A percentile compares a stretch with the other conserved stretches of the same genome.
Evolutionary conservation across 257 asterid genomes (phyloP).

Genomic region (Fraxinus excelsior): DNA sequence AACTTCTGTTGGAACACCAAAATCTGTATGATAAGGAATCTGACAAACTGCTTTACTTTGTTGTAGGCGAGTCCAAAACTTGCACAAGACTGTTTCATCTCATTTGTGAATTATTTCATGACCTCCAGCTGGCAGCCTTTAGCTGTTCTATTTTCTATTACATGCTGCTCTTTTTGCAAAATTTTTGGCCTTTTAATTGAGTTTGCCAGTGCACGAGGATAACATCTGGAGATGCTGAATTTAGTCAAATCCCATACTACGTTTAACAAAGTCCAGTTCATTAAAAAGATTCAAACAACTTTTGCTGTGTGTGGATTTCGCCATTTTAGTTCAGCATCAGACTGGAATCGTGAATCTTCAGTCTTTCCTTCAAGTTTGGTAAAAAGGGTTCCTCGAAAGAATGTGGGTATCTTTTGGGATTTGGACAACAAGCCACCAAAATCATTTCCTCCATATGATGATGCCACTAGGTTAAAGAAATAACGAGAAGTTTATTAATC

Average conservation of each 20-base stretch:
- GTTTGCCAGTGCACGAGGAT: slow-evolving; percentile 4
- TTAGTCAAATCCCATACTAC: slow-evolving; percentile 23
- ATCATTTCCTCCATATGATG: slow-evolving; percentile 71
- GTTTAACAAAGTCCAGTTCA: slow-evolving; percentile 16
- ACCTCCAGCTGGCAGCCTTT: background rate
- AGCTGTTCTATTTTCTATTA: background rate
- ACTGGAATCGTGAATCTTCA: slow-evolving; percentile 29
- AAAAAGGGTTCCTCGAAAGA: slow-evolving; percentile 35
- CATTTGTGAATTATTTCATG: background rate
- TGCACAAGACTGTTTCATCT: slow-evolving; percentile 8
- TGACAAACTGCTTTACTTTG: background rate
- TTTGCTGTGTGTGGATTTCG: slow-evolving; percentile 24
- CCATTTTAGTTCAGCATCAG: slow-evolving; percentile 34
- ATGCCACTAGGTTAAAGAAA: slow-evolving; percentile 62
- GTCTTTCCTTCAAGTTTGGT: slow-evolving; percentile 26
- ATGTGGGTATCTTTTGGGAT: slow-evolving; percentile 88
- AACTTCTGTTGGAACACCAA: background rate
- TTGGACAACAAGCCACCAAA: slow-evolving; percentile 90
- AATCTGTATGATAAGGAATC: background rate
- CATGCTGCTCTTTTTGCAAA: background rate
- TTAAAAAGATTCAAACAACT: slow-evolving; percentile 20
- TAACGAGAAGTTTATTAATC: slow-evolving; percentile 62
- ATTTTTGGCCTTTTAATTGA: background rate
- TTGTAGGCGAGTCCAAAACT: slow-evolving; percentile 16
- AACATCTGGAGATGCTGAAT: slow-evolving; percentile 34